Percentiles rank a stretch among this genome's conserved stretches.
Evolutionary conservation across 2,329 filamentous ascomycete species (phyloP).

Genomic region (Aspergillus eucalypticola): DNA sequence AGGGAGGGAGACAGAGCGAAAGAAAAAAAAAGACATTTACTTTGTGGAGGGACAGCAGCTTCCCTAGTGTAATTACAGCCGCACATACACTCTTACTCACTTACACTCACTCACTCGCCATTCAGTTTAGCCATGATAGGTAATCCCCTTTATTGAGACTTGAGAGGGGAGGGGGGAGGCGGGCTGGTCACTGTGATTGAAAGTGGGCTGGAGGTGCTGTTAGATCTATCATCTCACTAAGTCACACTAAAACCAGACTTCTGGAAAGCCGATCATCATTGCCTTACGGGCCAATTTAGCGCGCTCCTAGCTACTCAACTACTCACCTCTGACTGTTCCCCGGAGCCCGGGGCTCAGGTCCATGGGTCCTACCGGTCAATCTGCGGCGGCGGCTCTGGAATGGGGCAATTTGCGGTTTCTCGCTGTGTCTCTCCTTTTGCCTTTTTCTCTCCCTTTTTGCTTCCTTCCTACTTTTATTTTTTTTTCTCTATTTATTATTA

Average conservation of each 20-base stretch:
- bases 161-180: conserved; percentile 9
- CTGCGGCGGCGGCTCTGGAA: conserved; percentile 26
- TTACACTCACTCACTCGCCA: not conserved
- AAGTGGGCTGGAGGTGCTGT: conserved; percentile 20
- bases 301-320: conserved; percentile 30
- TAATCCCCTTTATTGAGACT: conserved; percentile 9
- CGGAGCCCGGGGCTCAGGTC: conserved; percentile 36
- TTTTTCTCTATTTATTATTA: conserved; percentile 17
- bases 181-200: conserved; percentile 19
- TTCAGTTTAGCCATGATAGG: not conserved
- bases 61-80: not conserved
- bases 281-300: conserved; percentile 35
- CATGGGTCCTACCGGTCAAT: conserved; percentile 31
- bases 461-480: conserved; percentile 12
- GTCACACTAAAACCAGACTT: conserved; percentile 35
- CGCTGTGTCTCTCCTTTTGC: conserved; percentile 12
- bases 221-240: conserved; percentile 43
- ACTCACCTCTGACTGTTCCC: conserved; percentile 34
- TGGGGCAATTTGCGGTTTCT: conserved; percentile 16
- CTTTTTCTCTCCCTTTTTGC: conserved; percentile 6
- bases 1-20: not conserved
- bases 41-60: not conserved
- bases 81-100: not conserved
- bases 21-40: not conserved
- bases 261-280: conserved; percentile 39